Percentiles rank a stretch among this genome's conserved stretches.
phyloP scores from a whole-genome alignment of 208 protist genomes.

The Leishmania lainsoni region DNA sequence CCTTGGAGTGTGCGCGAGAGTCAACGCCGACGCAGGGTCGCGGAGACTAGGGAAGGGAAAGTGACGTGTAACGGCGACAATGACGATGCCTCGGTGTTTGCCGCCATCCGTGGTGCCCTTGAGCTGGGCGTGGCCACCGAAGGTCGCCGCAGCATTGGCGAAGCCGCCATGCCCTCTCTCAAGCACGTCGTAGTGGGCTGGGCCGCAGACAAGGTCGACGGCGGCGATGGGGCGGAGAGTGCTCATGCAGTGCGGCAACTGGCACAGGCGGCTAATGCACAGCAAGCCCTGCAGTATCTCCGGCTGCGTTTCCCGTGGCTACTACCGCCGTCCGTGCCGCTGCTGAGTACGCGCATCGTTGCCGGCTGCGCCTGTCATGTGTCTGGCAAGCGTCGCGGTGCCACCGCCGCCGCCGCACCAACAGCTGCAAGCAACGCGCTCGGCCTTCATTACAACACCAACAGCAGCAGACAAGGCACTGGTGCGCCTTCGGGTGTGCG shows the following conservation, averaged over 20 bases:
- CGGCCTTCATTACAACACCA: not conserved
- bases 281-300: conserved; percentile 36
- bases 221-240: not conserved
- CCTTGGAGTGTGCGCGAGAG: conserved; percentile 15
- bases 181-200: conserved; percentile 38
- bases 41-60: not conserved
- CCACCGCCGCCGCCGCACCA: conserved; percentile 6
- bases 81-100: conserved; percentile 1
- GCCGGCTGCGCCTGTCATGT: conserved; percentile 27
- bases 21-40: not conserved
- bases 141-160: conserved; percentile 40
- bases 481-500: not conserved
- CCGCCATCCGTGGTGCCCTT: conserved; percentile 19
- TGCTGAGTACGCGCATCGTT: conserved; percentile 17
- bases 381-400: conserved; percentile 23
- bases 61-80: not conserved
- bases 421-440: not conserved
- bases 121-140: conserved; percentile 37
- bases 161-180: conserved; percentile 39
- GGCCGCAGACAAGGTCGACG: not conserved
- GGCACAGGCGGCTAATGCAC: not conserved
- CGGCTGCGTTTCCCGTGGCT: conserved; percentile 49
- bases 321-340: conserved; percentile 30
- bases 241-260: not conserved
- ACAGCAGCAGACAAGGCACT: not conserved